Base-by-base conservation (phyloP, 106 monocot species). In the Allium cepa region DNA sequence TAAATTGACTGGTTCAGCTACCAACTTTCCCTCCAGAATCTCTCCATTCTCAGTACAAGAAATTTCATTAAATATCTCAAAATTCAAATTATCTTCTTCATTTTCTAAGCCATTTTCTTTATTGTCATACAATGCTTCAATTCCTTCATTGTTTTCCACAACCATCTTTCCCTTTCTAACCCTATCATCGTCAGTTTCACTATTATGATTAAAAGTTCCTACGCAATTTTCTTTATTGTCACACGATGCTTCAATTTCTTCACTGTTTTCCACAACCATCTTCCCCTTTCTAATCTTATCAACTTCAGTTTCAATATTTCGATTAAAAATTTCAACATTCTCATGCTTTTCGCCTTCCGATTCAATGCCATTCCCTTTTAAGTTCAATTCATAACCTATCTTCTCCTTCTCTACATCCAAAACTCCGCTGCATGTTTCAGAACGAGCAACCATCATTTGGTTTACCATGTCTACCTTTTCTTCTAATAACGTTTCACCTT, bases 11-110 rank as follows among this genome's bases (percentile, higher is more conserved):
- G 78, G 66, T 62, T 72, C 70, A 1, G 58, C 48, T 74, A 72
- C 68, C 48, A 80, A 66, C 68, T 82, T 87, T 26, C 65, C 67
- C 28, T 91, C 87, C 17, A 76, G 79, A 78, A 84, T 77, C 17
- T 78, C 67, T 45, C 69, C 64, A 15, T 12, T 10, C 17, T 16
- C 65, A 14, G 4, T 46, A 27, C 36, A 36, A 36, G 36, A 36
- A 36, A 36, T 4, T 36, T 36, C 36, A 36, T 36, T 36, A 5
- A 36, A 4, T 36, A 36, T 36, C 36, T 36, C 36, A 36, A 36
- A 36, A 36, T 36, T 36, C 36, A 36, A 36, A 36, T 36, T 36
- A 36, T 36, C 5, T 36, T 36, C 36, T 36, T 36, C 36, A 36
- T 36, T 36, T 36, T 36, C 36, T 36, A 36, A 36, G 36, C 36